Evolutionary conservation across 306 rosid genomes (phyloP).

Genomic region (Vicia sativa): DNA sequence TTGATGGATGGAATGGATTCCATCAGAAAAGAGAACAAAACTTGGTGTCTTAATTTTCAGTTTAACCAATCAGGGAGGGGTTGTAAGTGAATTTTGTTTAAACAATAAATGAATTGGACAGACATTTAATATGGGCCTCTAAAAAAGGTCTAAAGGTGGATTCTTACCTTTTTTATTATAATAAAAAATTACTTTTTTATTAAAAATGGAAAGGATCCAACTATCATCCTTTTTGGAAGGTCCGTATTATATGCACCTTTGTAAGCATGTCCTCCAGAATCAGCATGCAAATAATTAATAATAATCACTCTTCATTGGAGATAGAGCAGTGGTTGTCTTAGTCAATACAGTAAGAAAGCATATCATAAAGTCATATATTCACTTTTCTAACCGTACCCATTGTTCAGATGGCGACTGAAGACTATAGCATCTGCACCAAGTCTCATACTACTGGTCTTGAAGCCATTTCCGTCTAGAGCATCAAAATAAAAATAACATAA

Average conservation of each 20-base stretch:
- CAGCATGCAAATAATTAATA: constrained; percentile 18
- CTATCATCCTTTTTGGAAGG: background rate
- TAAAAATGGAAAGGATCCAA: background rate
- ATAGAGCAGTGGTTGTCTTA: background rate
- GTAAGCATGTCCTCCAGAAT: constrained; percentile 2
- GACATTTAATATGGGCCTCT: background rate
- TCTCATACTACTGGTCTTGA: constrained; percentile 97
- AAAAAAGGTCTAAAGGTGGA: background rate
- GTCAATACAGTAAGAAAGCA: constrained; percentile 11
- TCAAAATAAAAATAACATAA: constrained; percentile 49
- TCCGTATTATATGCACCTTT: background rate
- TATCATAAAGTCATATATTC: constrained; percentile 2
- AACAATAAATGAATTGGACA: background rate
- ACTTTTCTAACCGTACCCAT: constrained; percentile 55
- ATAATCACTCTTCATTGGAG: background rate
- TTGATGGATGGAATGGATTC: too few relatives aligned
- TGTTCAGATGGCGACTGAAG: constrained; percentile 65
- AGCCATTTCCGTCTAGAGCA: constrained; percentile 94
- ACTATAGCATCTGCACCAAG: constrained; percentile 95
- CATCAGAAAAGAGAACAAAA: too few relatives aligned
- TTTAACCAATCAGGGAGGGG: background rate
- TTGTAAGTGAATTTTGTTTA: background rate
- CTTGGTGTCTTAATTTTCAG: too few relatives aligned
- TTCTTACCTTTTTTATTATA: background rate
- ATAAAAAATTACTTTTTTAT: too few relatives aligned